A percentile compares a stretch with the other conserved stretches of the same genome.
Conservation (phyloP, 768 basidiomycete genomes). For the Porpolomopsis calyptriformis region DNA sequence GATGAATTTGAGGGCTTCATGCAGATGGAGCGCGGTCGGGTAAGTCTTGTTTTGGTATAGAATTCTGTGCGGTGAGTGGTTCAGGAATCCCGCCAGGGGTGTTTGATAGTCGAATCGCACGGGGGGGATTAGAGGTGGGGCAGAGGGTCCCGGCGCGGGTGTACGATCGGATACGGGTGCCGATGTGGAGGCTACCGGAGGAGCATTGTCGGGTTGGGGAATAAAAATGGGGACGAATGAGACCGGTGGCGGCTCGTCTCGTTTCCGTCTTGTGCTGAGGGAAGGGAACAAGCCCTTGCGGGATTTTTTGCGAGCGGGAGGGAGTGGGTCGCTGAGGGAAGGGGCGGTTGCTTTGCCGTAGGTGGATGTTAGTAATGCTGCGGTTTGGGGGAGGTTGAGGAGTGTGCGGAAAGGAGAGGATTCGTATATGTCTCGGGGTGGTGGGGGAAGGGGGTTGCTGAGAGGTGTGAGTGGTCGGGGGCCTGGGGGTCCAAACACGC, state of each 20-base stretch:
- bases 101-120: conserved; percentile 34
- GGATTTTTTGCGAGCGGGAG: conserved; percentile 23
- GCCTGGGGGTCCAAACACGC: conserved; percentile 23
- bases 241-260: conserved; percentile 4
- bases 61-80: conserved; percentile 55
- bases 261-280: conserved; percentile 23
- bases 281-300: conserved; percentile 38
- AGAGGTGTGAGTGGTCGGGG: conserved; percentile 14
- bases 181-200: conserved; percentile 4
- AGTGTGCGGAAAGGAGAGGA: conserved; percentile 46
- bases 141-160: conserved; percentile 1
- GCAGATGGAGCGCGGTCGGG: conserved; percentile 65
- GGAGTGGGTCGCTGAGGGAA: conserved; percentile 8
- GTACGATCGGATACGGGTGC: conserved; percentile 14
- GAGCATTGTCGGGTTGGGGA: conserved; percentile 6
- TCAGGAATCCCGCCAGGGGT: conserved; percentile 42
- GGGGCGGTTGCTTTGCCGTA: conserved; percentile 14
- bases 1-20: conserved; percentile 64
- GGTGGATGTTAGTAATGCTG: conserved; percentile 24
- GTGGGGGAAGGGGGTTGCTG: conserved; percentile 52
- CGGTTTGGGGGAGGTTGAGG: conserved; percentile 41
- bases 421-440: conserved; percentile 51
- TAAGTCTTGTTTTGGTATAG: conserved; percentile 44
- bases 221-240: conserved; percentile 2
- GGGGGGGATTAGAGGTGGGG: conserved; percentile 13